Base-by-base conservation (phyloP, 352 stramenopile species). In the Pythium folliculosum region DNA sequence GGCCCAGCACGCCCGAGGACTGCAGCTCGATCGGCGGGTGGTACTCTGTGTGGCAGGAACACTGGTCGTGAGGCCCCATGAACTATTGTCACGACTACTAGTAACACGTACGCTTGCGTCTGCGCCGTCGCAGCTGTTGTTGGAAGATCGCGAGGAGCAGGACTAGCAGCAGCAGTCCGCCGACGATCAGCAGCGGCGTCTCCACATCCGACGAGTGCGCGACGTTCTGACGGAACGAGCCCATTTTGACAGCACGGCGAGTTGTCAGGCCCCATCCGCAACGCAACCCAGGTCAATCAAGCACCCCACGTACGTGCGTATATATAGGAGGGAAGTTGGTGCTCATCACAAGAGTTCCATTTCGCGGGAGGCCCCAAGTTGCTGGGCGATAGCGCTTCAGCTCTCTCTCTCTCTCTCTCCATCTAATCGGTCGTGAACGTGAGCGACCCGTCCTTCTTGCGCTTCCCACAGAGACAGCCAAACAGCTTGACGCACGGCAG, bases 401-500 rank as follows among this genome's bases (percentile, higher is more conserved):
- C 27, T 5, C 27, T 32, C 27, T 30, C 9, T 52, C 27, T 32
- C 27, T 2, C 27, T 32, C 5, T 32, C 3, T 32, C 3, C 27
- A 32, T 32, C 27, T 78, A 90, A 63, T 94, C 86, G 23, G 78
- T 70, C 6, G 83, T 86, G 57, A 94, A 91, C 27, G 84, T 89
- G 60, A 94, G 90, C 14, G 77, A 82, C 3, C 86, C 86, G 53
- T 94, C 86, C 43, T 89, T 88, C 71, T 94, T 81, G 19, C 78
- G 77, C 59, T 94, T 94, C 43, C 86, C 86, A 44, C 86, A 94
- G 6, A 94, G 66, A 25, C 65, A 71, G 0, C 86, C 84, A 61
- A 94, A 94, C 50, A 94, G 70, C 73, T 94, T 94, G 60, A 94
- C 68, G 58, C 86, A 94, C 14, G 86, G 86, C 61, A 94, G 67